Percentiles rank a stretch among this genome's conserved stretches.
Evolutionary conservation across 805 yeast species (phyloP).

Genomic region (Candida piceae): DNA sequence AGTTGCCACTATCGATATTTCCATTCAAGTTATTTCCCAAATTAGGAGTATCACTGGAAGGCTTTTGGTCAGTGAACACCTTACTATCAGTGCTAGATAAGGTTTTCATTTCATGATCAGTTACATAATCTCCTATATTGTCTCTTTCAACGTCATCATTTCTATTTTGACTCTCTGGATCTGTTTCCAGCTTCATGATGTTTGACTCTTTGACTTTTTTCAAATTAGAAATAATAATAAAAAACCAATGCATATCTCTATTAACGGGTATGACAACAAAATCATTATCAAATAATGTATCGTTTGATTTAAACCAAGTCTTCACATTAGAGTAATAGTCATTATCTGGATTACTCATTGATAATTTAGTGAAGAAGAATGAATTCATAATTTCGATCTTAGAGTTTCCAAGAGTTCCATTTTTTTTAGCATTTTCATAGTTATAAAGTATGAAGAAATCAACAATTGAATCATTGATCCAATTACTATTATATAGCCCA

Average conservation of each 20-base stretch:
- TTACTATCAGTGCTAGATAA: no score
- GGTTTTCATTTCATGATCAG: not conserved
- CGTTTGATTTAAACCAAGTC: slow-evolving; percentile 73
- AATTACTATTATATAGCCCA: slow-evolving; percentile 72
- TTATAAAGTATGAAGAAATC: slow-evolving; percentile 74
- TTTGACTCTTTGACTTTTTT: slow-evolving; percentile 24
- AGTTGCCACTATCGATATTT: no score
- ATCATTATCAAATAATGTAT: slow-evolving; percentile 47
- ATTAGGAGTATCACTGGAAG: no score
- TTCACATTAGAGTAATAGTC: slow-evolving; percentile 58
- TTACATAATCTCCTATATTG: not conserved
- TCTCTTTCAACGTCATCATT: slow-evolving; percentile 1
- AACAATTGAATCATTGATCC: slow-evolving; percentile 86
- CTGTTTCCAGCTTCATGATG: not conserved
- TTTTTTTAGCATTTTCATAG: slow-evolving; percentile 30
- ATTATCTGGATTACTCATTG: slow-evolving; percentile 20
- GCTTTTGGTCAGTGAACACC: no score
- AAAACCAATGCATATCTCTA: slow-evolving; percentile 82
- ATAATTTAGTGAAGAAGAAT: slow-evolving; percentile 70
- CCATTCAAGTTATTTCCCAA: no score
- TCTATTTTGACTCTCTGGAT: not conserved
- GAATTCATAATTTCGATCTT: slow-evolving; percentile 64
- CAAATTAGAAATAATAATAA: slow-evolving; percentile 62
- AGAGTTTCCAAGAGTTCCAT: slow-evolving; percentile 26
- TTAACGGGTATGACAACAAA: slow-evolving; percentile 77